A percentile compares a stretch with the other conserved stretches of the same genome.
Evolutionary conservation across 176 grass and related monocot genomes (phyloP).

Genomic region (Carex parvula): DNA sequence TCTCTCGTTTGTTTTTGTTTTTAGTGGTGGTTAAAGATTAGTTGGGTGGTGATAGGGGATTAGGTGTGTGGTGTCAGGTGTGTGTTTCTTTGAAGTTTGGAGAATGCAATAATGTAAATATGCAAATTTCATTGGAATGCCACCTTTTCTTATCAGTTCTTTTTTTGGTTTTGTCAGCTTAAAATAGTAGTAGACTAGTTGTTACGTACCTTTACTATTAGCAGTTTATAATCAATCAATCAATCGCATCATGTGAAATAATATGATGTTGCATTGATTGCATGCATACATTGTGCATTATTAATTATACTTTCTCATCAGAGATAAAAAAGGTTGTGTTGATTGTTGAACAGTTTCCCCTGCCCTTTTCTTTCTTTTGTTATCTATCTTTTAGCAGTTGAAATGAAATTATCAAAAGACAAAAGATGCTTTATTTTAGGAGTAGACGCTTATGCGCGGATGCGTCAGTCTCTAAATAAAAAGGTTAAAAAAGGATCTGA

Average conservation of each 20-base stretch:
- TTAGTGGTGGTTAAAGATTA: conserved; percentile 14
- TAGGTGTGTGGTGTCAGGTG: conserved; percentile 29
- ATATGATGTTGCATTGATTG: not conserved
- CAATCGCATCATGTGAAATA: not conserved
- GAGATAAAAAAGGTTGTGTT: no score
- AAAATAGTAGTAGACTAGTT: not conserved
- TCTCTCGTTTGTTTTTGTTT: not conserved
- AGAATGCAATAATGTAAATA: conserved; percentile 59
- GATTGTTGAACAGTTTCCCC: no score
- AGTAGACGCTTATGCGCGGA: no score
- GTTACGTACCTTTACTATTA: no score
- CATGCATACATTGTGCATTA: no score
- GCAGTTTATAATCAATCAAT: not conserved
- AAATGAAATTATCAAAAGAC: not conserved
- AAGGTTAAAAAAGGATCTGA: not conserved
- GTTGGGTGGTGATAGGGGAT: conserved; percentile 33
- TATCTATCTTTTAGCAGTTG: not conserved
- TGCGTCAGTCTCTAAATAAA: not conserved
- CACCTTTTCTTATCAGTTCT: conserved; percentile 5
- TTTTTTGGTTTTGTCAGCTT: not conserved
- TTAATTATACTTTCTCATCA: no score
- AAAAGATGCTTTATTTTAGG: not conserved
- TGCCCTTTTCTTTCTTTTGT: not conserved
- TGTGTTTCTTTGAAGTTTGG: conserved; percentile 59
- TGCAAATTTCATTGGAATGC: conserved; percentile 41